These are phyloP conservation scores for Lachnellula arida DNA, from an alignment of 2,329 filamentous ascomycete genomes.

Conservation along the genomic window DNA sequence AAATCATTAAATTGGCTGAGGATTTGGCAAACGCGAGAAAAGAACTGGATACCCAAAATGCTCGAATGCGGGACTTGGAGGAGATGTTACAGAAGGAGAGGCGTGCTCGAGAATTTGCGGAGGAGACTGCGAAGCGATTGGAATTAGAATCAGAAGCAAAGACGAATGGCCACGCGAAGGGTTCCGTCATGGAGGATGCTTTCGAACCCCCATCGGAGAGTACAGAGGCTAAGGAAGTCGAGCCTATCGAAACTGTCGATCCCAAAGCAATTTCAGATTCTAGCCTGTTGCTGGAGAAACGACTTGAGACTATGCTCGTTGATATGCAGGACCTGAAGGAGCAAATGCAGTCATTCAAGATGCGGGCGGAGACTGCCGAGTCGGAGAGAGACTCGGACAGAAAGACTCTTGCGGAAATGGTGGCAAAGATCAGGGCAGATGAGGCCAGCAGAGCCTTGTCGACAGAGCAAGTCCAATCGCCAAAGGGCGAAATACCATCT, in stretches of 20 bases:
- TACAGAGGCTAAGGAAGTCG: slow-evolving; percentile 4
- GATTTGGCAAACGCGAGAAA: slow-evolving; percentile 78
- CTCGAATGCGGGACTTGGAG: slow-evolving; percentile 77
- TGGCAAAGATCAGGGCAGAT: slow-evolving; percentile 71
- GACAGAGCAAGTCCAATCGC: slow-evolving; percentile 19
- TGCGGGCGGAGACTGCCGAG: slow-evolving; percentile 76
- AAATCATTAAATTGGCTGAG: slow-evolving; percentile 80
- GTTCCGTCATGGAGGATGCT: slow-evolving; percentile 41
- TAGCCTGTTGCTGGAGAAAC: slow-evolving; percentile 41
- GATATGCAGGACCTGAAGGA: slow-evolving; percentile 27
- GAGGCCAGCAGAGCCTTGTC: slow-evolving; percentile 39
- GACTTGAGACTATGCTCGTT: slow-evolving; percentile 25
- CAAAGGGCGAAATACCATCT: neutral
- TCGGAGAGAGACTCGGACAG: slow-evolving; percentile 67
- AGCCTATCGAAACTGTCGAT: slow-evolving; percentile 42
- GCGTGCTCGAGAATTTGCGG: slow-evolving; percentile 74
- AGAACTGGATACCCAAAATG: slow-evolving; percentile 79
- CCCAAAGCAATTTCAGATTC: slow-evolving; percentile 78
- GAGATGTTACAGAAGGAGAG: slow-evolving; percentile 73
- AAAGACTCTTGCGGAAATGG: slow-evolving; percentile 80
- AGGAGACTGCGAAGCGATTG: slow-evolving; percentile 71
- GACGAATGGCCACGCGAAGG: slow-evolving; percentile 37
- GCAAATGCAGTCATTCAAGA: slow-evolving; percentile 60
- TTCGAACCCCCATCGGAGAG: slow-evolving; percentile 41
- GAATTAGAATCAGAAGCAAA: slow-evolving; percentile 49